Base-by-base conservation (phyloP, 805 yeast species). In the Aciculoconidium aculeatum region DNA sequence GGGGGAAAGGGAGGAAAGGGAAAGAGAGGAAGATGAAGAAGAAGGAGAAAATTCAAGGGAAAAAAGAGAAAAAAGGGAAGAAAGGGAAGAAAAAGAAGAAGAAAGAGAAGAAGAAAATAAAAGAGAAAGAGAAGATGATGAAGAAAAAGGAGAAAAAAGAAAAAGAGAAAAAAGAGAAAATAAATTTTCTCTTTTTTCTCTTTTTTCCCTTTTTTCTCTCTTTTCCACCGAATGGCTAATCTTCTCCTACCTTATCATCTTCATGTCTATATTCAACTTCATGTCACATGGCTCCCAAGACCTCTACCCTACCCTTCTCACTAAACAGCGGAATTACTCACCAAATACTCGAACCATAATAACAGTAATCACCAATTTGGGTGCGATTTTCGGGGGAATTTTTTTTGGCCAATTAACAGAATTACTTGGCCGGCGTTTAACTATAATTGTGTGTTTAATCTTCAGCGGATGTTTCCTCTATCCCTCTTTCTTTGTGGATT, bases 261-360 rank as follows among this genome's bases (percentile, higher is more conserved):
- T 77, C 49, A 70, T 79, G 78, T 67, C 81, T 11, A 82, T 80
- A 11, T 74, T 77, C 64, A 80, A 79, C 54, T 80, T 78, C 58
- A 68, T 72, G 58, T 70, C 83, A 6, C 90, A 80, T 42, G 85
- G 84, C 1, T 73, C 85, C 5, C 87, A 80, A 55, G 90, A 80
- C 51, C 57, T 80, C 47, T 77, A 69, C 52, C 84, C 86, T 21
- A 76, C 84, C 1, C 60, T 76, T 57, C 57, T 80, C 28, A 59
- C 63, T 15, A 63, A 61, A 13, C 85, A 80, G 49, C 60, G 72
- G 17, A 59, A 49, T 7, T 65, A 67, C 38, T 47, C 67, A 15
- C 40, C 48, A 3, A 57, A 80, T 47, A 57, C 63, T 11, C 53
- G 67, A 17, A 77, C 86, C 0, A 78, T 76, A 11, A 73, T 78